These are phyloP conservation scores for Cordyceps tenuipes DNA, from an alignment of 2,329 filamentous ascomycete species.

Conservation along the genomic window DNA sequence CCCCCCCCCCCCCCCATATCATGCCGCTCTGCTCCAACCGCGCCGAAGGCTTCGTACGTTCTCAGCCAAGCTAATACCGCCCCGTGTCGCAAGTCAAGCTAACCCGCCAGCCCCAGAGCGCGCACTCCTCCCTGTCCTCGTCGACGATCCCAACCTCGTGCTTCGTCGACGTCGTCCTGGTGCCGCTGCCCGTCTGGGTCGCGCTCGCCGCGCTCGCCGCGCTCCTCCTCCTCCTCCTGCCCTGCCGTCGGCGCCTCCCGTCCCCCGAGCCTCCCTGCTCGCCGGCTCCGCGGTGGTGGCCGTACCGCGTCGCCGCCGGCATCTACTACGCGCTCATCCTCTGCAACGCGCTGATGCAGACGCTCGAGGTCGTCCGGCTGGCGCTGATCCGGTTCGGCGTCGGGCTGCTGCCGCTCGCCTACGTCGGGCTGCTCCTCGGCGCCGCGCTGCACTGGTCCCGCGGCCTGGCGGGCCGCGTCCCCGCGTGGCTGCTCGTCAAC, in stretches of 20 bases:
- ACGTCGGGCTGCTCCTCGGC: slow-evolving; percentile 4
- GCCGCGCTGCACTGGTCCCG: not conserved
- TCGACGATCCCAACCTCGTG: slow-evolving; percentile 7
- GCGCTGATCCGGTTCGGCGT: slow-evolving; percentile 5
- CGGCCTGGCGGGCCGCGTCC: not conserved
- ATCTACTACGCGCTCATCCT: slow-evolving; percentile 7
- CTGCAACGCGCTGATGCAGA: slow-evolving; percentile 5
- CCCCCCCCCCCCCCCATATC: too few species aligned
- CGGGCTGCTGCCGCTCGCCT: slow-evolving; percentile 6
- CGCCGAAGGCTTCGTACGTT: slow-evolving; percentile 11
- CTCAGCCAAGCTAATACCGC: too few species aligned
- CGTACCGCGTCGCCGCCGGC: not conserved
- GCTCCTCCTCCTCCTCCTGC: not conserved
- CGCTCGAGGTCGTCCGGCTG: slow-evolving; percentile 8
- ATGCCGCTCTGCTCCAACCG: slow-evolving; percentile 9
- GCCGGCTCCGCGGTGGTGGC: too few species aligned
- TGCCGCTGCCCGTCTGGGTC: slow-evolving; percentile 8
- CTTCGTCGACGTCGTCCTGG: slow-evolving; percentile 8
- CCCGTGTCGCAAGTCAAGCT: too few species aligned
- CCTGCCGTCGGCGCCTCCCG: too few species aligned
- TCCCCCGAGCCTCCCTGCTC: too few species aligned
- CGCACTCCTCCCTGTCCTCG: not conserved
- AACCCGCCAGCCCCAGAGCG: not conserved
- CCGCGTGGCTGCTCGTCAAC: slow-evolving; percentile 4
- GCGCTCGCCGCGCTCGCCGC: not conserved